phyloP scores from a whole-genome alignment of 1,284 basidiomycete species.

The Clitocybe nebularis region DNA sequence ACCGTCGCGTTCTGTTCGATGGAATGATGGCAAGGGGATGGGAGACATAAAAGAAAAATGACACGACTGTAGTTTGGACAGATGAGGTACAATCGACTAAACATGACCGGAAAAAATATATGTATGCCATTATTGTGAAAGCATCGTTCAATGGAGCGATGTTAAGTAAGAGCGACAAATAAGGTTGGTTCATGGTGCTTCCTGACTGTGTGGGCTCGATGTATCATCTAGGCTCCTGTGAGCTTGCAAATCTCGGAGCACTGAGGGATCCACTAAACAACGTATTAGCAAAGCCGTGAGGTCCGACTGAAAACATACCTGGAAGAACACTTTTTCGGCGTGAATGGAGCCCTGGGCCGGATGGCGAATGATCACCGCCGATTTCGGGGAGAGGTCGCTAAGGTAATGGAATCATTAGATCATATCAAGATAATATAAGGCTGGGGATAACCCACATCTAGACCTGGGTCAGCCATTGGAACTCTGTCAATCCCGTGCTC shows the following conservation, averaged over 20 bases:
- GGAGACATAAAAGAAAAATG: constrained; percentile 1
- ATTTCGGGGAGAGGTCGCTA: constrained; percentile 64
- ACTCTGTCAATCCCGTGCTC: constrained; percentile 82
- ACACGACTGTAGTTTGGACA: not conserved
- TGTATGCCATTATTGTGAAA: not conserved
- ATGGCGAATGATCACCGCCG: constrained; percentile 44
- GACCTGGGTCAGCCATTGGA: constrained; percentile 84
- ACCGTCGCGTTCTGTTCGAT: no score
- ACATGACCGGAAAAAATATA: not conserved
- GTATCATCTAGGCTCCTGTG: constrained; percentile 76
- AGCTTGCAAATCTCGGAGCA: constrained; percentile 83
- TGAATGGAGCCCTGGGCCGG: constrained; percentile 60
- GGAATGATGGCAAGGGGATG: not conserved
- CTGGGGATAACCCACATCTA: constrained; percentile 61
- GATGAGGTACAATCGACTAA: constrained; percentile 4
- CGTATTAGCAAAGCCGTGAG: no score
- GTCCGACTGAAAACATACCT: constrained; percentile 54
- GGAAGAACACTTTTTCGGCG: constrained; percentile 84
- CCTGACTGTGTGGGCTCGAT: constrained; percentile 15
- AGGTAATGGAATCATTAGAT: constrained; percentile 13
- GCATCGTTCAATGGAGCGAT: not conserved
- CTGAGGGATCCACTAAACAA: constrained; percentile 79
- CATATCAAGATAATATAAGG: constrained; percentile 11
- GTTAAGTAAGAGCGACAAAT: constrained; percentile 4
- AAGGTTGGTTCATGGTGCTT: constrained; percentile 13